Evolutionary conservation across 2,329 filamentous ascomycete species (phyloP), one percentile per base, ranked within the genome.

Genomic region (Didymella segeticola): DNA sequence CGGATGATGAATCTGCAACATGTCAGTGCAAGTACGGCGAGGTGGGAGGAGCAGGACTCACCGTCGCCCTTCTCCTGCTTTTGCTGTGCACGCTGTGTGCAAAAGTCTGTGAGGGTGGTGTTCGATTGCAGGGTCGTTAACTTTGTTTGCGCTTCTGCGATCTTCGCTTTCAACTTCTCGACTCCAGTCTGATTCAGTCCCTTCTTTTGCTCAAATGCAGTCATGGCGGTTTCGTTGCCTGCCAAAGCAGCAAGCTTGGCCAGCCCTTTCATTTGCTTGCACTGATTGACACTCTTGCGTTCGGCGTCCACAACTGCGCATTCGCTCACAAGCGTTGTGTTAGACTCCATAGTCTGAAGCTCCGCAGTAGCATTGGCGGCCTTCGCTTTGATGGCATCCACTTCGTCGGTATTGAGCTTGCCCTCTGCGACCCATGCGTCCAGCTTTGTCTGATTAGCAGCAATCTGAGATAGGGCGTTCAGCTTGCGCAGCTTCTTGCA

Each of bases 381-480:
- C 43, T 68, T 66, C 12, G 56, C 50, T 38, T 71, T 70, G 56
- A 72, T 42, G 2, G 53, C 57, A 7, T 60, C 59, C 23, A 69
- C 60, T 50, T 70, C 50, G 23, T 56, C 48, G 2, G 46, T 42
- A 42, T 59, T 57, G 30, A 72, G 38, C 31, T 65, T 68, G 43
- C 63, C 61, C n/a, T 64, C 59, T 9, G 67, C 51, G 19, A 70
- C 56, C 29, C 65, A 49, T 6, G 56, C 58, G 41, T 69, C 61
- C 25, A 72, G 58, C 31, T 66, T 64, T n/a, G 68, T 71, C 31
- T 68, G 65, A 33, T 72, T 71, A 52, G 51, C 51, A 23, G 67
- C 62, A 30, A 71, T 57, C 2, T 55, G 48, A 19, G 65, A 63
- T 39, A 72, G 57, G n/a, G 49, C 47, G 3, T 50, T 60, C 26